Evolutionary conservation across 192 early-diverging fungal genomes (phyloP), one percentile per base, ranked within the genome.

Genomic region (Gaertneriomyces sp.): DNA sequence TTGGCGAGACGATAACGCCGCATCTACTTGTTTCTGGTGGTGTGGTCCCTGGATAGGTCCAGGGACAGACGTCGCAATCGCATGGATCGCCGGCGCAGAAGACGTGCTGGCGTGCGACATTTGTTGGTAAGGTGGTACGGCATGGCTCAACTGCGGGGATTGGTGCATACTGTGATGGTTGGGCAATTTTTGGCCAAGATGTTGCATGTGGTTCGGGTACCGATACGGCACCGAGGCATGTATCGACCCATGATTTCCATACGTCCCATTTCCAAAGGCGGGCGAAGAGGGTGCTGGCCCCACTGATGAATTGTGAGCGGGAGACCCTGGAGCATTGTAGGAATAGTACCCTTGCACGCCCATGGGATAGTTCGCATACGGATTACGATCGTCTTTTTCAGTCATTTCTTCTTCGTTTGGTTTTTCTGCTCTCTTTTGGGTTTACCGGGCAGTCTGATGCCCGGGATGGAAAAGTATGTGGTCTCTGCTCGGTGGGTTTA

Each of bases 1-100:
- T 49, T 88, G 85, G 45, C 93, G 85, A 33, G 91, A 92, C 54
- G 82, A 59, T 45, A 89, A 84, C 19, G 86, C 85, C 66, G 82
- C 81, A 6, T 85, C 84, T 19, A 95, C 49, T 70, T 92, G 91
- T 55, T 85, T 81, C 74, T 89, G 87, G 68, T 88, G 87, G 77
- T 87, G 85, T 47, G 69, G 69, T 6, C 69, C 69, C 12, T 60
- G 12, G 17, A 70, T 53, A 25, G 25, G 57, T 7, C 11, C 45
- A n/a, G 9, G 19, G 4, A 44, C 61, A 20, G 46, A 17, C n/a
- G 49, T 39, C 10, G 14, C 45, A 4, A 38, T 53, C 12, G 63
- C 19, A 43, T 58, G 58, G 7, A 49, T 42, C 10, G 53, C 63
- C 11, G 63, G 33, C 39, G 39, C 49, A 9, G 63, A 43, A 3